These are phyloP conservation scores for Raffaelea deltoideospora DNA, from an alignment of 2,329 filamentous ascomycete species.

Conservation along the genomic window DNA sequence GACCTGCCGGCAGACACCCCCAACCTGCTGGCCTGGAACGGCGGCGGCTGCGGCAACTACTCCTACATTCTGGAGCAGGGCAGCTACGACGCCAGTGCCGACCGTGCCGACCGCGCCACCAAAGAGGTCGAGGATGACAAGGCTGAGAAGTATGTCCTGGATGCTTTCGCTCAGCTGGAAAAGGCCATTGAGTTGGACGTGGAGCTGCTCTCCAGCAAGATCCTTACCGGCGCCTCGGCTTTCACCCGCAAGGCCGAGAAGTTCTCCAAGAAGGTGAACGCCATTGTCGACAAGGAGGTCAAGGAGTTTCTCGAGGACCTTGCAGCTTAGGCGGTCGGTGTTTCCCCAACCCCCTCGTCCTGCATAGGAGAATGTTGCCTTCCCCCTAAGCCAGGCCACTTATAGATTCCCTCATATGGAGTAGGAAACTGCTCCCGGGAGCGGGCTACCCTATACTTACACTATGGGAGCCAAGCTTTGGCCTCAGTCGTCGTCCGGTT, in stretches of 20 bases:
- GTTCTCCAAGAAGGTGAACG: constrained; percentile 47
- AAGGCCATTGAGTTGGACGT: constrained; percentile 46
- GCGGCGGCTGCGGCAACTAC: constrained; percentile 88
- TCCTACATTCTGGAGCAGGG: constrained; percentile 62
- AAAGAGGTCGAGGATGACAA: neutral
- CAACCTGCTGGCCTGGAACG: constrained; percentile 98
- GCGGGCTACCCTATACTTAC: too few species aligned
- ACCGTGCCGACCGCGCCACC: constrained; percentile 1
- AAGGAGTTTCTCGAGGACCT: constrained; percentile 43
- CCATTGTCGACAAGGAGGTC: constrained; percentile 46
- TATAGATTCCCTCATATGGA: too few species aligned
- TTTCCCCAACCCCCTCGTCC: too few species aligned
- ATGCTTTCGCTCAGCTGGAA: constrained; percentile 43
- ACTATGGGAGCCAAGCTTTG: too few species aligned
- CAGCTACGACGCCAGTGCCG: constrained; percentile 38
- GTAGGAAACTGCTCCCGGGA: too few species aligned
- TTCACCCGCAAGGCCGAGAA: constrained; percentile 42
- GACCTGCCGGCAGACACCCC: constrained; percentile 76
- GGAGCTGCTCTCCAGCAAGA: constrained; percentile 39
- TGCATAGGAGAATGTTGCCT: too few species aligned
- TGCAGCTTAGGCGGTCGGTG: constrained; percentile 14
- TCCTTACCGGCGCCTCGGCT: constrained; percentile 36
- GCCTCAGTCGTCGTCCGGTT: too few species aligned
- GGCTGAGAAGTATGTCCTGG: constrained; percentile 22
- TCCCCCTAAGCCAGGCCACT: too few species aligned